Evolutionary conservation across 2,329 filamentous ascomycete genomes (phyloP), one percentile per base, ranked within the genome.

Genomic region (Trichoderma sp.): DNA sequence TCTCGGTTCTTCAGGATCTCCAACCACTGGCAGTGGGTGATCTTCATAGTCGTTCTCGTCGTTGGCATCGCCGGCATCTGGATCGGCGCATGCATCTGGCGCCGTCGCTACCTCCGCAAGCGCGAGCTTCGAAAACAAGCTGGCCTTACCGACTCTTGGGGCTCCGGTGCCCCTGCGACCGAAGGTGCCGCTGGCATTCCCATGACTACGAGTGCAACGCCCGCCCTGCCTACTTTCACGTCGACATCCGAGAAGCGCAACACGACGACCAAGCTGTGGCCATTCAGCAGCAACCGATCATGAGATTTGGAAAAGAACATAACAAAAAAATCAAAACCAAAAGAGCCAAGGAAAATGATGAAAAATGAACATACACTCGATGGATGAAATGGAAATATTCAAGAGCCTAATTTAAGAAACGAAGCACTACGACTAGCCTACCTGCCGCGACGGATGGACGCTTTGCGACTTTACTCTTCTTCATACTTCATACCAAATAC

Each of bases 21-120:
- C 8, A 85, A 83, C 33, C 92, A 95, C 79, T 93, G 88, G 83
- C 86, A 89, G 82, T 97, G 92, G 92, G 87, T 96, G 57, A 85
- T 95, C 71, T 93, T 96, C 85, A 84, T 96, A 65, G 89, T 93
- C 72, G 82, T 95, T 71, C 84, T 96, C 33, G 85, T 90, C 55
- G 82, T 95, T 70, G 90, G 84, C 65, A 91, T 96, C 71, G 81
- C 85, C 16, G 83, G 84, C 69, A 86, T 93, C 75, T 91, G 90
- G 84, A 80, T 91, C 49, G 84, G 87, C 21, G 91, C 90, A 49
- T 88, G 89, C 75, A 87, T 91, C 78, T 88, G 92, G 81, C 91
- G 92, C 73, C 88, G 89, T 69, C 89, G 91, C 73, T 91, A 94
- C 79, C 83, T 93, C 72, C 88, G 88, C 72, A 91, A 89, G 80